These are phyloP conservation scores for Penicillium chermesinum DNA, from an alignment of 495 filamentous ascomycete genomes.

Conservation along the genomic window DNA sequence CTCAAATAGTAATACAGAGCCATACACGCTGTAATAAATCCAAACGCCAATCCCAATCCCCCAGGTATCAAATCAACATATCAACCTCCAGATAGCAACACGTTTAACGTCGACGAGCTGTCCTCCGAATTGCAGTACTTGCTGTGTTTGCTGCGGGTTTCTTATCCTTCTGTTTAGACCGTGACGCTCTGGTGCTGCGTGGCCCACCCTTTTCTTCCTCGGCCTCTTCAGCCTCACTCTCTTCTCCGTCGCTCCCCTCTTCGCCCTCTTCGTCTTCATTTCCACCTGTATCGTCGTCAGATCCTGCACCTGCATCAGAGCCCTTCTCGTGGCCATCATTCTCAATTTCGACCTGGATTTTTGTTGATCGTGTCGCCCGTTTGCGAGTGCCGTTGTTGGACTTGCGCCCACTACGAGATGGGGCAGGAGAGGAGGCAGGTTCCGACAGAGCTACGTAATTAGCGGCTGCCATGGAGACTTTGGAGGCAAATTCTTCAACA, in stretches of 20 bases:
- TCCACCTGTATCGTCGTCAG: conserved; percentile 34
- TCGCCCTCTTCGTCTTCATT: conserved; percentile 37
- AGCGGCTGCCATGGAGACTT: background rate
- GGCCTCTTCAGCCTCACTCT: conserved; percentile 22
- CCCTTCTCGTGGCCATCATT: conserved; percentile 21
- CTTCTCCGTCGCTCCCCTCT: conserved; percentile 23
- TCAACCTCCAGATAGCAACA: conserved; percentile 16
- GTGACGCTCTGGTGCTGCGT: conserved; percentile 37
- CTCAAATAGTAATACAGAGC: background rate
- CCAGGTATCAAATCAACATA: background rate
- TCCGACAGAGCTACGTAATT: conserved; percentile 22
- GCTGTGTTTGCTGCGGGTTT: conserved; percentile 23
- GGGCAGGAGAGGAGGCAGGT: conserved; percentile 46
- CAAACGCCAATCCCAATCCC: background rate
- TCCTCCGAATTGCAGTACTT: conserved; percentile 31
- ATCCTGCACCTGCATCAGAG: conserved; percentile 39
- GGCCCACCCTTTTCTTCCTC: conserved; percentile 37
- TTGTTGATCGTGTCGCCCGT: conserved; percentile 41
- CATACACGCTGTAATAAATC: background rate
- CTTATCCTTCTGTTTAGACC: conserved; percentile 36
- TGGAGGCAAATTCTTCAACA: conserved; percentile 1
- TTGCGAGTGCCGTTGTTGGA: conserved; percentile 33
- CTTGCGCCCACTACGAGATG: conserved; percentile 39
- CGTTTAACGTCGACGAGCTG: conserved; percentile 32
- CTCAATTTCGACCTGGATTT: conserved; percentile 39